Base-by-base conservation (phyloP, 257 asterid species). In the Ehretia macrophylla region DNA sequence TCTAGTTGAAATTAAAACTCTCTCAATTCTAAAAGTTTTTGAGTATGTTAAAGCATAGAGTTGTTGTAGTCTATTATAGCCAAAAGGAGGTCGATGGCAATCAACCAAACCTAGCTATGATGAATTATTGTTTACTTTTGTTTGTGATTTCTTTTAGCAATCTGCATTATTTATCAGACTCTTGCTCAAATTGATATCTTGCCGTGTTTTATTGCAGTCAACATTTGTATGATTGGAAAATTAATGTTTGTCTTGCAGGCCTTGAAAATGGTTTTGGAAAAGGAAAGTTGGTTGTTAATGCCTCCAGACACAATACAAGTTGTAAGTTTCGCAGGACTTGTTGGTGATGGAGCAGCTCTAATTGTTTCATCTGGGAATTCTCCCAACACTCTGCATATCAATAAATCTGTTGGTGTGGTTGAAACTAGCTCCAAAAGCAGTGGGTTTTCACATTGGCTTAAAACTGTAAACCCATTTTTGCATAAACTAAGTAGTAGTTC, bases 261-360 rank as follows among this genome's bases (percentile, higher is more conserved):
- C 38, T 74, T 93, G 75, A 93, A 90, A 85, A 82, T 93, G 97
- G 99, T 89, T 65, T 67, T 86, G 85, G 99, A 93, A 76, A 89
- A 76, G 90, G 99, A 93, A 82, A 84, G 40, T 80, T 93, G 99
- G 99, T 86, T 82, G 74, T 72, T 81, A 72, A 68, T 93, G 83
- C 97, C 99, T 5, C 81, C 88, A 12, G 95, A 93, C 53, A 85
- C 96, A 56, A 73, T 85, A 76, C 85, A 85, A 79, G 96, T 80
- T 62, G 79, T 90, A 74, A 89, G 93, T 81, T 93, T 93, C 55
- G 84, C 99, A 1, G 97, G 97, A 59, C 81, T 93, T 74, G 78
- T 93, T 51, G 99, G 99, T 66, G 99, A 93, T 80, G 99, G 99
- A 67, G 99, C 97, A 61, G 95, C 99, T 61, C 82, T 93, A 68